Base-by-base conservation (phyloP, 1,139 yeast genomes). In the Yamadazyma oceani region DNA sequence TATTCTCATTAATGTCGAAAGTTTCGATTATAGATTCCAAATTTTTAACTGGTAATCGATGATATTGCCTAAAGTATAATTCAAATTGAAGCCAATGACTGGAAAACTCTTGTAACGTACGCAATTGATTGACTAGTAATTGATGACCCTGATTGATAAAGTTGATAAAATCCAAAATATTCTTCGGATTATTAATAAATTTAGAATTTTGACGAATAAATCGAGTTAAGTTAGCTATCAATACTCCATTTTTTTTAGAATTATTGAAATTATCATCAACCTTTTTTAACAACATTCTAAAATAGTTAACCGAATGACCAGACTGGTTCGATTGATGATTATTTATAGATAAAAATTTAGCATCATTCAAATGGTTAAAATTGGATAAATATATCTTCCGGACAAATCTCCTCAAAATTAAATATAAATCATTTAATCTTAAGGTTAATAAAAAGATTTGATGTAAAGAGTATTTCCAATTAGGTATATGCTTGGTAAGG, bases 161-260 rank as follows among this genome's bases (percentile, higher is more conserved):
- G 35, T 64, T 67, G 15, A 54, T 54, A 34, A 75, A 62, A 35
- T 75, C 81, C 12, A 53, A 43, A 4, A 73, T 53, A 32, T 55
- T 63, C 35, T 70, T 69, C 3, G 64, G 50, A 36, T 62, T 64
- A 7, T 64, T 58, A 21, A 61, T 66, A 46, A 62, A 63, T 17
- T 44, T 44, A 1, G 78, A 58, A 31, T 70, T 73, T 43, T 71
- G 72, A 32, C 81, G 62, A 2, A 80, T 61, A 26, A 73, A 66
- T 40, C 77, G 64, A 0, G 80, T 64, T 27, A 79, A 60, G 6
- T 69, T 67, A 7, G 82, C 78, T 26, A 78, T 58, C 17, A 80
- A 52, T 13, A 75, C 64, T 10, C 79, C 79, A 48, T 77, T 80
- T 45, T 73, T 78, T 47, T 66, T 77, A 11, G 75, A 55, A 4